Evolutionary conservation across 179 eudicot species (phyloP), one percentile per base, ranked within the genome.

Genomic region (Beta macrorhiza): DNA sequence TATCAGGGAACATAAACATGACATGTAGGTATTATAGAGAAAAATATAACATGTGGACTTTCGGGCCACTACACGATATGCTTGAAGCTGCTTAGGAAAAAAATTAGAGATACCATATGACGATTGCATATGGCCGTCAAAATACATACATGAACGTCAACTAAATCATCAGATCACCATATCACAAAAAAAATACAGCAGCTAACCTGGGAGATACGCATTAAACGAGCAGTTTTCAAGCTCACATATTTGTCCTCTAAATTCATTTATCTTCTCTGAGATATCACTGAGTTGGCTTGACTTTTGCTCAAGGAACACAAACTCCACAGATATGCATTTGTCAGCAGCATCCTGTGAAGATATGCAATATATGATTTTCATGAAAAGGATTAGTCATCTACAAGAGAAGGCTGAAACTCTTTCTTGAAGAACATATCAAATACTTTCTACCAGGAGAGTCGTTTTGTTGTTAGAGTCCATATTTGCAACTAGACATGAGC

Each of bases 221-320:
- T 74, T 89, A 63, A 91, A 91, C 65, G 93, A 93, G 83, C 97
- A 93, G 83, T 93, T 92, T 84, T 90, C 93, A n/a, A 93, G 93
- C 79, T 90, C 92, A 79, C 88, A 84, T 78, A 93, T 92, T 80
- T 91, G 88, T 82, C 83, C 86, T 65, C 79, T 77, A 84, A 92
- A 91, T 61, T 88, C 88, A 83, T 80, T 88, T 72, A 91, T 86
- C 76, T 72, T 82, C 72, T 86, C 90, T 58, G 89, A 83, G 51
- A 84, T 59, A 62, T 91, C 89, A 78, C 85, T 55, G 68, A 88
- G 85, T 69, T 87, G 89, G 80, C 85, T 89, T 83, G 91, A 87
- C 78, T 85, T 77, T 78, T 89, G 98, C 83, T 92, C 93, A 77
- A 93, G 82, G 64, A 92, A 83, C 76, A 90, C 79, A 87, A 93